phyloP scores from a whole-genome alignment of 768 basidiomycete species.

The Tulasnella sp. region DNA sequence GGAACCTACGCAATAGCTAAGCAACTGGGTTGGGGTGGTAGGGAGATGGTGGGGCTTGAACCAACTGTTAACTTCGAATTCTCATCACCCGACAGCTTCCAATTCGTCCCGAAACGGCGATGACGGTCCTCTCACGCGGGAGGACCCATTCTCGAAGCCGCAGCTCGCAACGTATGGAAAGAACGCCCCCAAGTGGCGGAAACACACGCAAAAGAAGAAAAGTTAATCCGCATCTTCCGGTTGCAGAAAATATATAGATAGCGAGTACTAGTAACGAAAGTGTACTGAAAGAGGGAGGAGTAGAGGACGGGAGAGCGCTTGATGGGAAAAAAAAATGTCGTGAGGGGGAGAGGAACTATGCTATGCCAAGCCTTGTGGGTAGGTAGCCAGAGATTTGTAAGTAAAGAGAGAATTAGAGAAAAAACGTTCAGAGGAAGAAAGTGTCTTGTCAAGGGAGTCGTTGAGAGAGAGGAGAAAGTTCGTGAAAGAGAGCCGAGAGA shows the following conservation, averaged over 20 bases:
- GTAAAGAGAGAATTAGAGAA: not conserved
- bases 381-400: not conserved
- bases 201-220: no score
- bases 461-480: not conserved
- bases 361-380: not conserved
- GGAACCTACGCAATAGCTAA: no score
- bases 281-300: not conserved
- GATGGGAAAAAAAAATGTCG: not conserved
- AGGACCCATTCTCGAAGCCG: no score
- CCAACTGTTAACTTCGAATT: no score
- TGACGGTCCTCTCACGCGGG: no score
- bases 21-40: no score
- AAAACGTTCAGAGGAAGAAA: not conserved
- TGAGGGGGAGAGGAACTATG: not conserved
- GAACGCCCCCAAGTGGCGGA: no score
- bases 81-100: no score
- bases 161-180: not conserved
- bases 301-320: not conserved
- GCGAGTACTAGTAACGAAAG: not conserved
- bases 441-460: not conserved
- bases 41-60: no score
- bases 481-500: not conserved
- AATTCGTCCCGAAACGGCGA: no score
- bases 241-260: not conserved
- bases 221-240: not conserved